Base-by-base conservation (phyloP, 306 rosid genomes). In the Begonia fuchsioides region DNA sequence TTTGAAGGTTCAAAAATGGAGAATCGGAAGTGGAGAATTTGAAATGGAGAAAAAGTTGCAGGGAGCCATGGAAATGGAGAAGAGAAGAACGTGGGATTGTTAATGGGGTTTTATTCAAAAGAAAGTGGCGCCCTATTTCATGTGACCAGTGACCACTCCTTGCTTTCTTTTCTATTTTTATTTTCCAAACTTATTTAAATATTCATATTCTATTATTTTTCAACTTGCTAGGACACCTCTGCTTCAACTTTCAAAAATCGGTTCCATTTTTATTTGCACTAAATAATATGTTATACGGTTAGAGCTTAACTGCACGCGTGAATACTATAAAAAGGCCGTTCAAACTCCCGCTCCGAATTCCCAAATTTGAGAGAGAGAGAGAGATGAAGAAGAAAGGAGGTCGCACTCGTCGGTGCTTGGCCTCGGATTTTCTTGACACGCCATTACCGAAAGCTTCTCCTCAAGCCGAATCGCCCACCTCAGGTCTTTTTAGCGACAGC, bases 131-230 rank as follows among this genome's bases (percentile, higher is more conserved):
- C 80, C 87, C 54, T 43, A 67, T 54, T 54, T 66, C 95, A 15
- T 79, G 94, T 81, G 95, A 85, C 77, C 70, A 76, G 94, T 81
- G 95, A 85, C 77, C 70, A 76, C 78, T 76, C 15, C 67, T 68
- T 73, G 76, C 85, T 75, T 78, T 71, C 35, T 26, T 26, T 26
- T 26, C 8, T 26, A 26, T 26, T 5, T 26, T 26, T 26, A 0
- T 26, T 26, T 26, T 26, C 35, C 7, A 26, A 26, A 26, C 8
- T 26, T 26, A 2, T 26, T 0, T 26, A 26, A 2, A 26, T 20
- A 26, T 26, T 4, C 7, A 26, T 26, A 26, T 26, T 19, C 26
- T n/a, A n/a, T n/a, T n/a, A n/a, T n/a, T n/a, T n/a, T n/a, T n/a
- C n/a, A n/a, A n/a, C n/a, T n/a, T n/a, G n/a, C n/a, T n/a, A n/a